Evolutionary conservation across 108 stramenopile species (phyloP), one percentile per base, ranked within the genome.

Genomic region (Conticribra guillardii): DNA sequence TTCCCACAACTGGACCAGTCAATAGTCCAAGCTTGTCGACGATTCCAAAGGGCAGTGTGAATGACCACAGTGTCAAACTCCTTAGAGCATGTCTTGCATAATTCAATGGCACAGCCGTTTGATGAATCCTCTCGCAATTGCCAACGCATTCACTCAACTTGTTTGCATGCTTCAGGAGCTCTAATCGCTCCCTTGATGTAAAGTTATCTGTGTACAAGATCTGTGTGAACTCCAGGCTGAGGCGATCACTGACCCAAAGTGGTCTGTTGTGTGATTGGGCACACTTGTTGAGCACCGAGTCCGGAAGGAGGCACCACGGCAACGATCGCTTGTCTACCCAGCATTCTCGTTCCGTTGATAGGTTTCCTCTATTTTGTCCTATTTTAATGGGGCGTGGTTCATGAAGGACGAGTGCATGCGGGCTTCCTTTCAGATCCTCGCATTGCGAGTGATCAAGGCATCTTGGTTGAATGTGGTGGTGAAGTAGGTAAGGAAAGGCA

Each of bases 51-150:
- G 96, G 96, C 41, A 97, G 64, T 22, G 91, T 87, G 34, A 93
- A 75, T 11, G 84, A 74, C 90, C 90, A 97, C 47, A 95, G 22
- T 15, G 91, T 90, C 24, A 97, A 69, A 70, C 83, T 85, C 15
- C 96, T 81, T 52, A 89, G 60, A 15, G 93, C 86, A 69, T 97
- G 96, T 29, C 96, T 56, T 9, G 92, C 92, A 79, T 97, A 97
- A 74, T 90, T 85, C 19, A 97, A 76, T 17, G 94, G 96, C 19
- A 97, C 93, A 7, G 94, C 89, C 4, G 93, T 95, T 73, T 97
- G 91, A 53, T 94, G 94, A 21, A 97, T 89, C 52, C 93, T 76
- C 64, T 97, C 94, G 52, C 90, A 93, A 17, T 89, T 73, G 19
- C 94, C 94, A 54, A 95, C 78, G 51, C 86, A 66, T 50, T 81